Evolutionary conservation across 345 rosid genomes (phyloP).

Genomic region (Mangifera indica): DNA sequence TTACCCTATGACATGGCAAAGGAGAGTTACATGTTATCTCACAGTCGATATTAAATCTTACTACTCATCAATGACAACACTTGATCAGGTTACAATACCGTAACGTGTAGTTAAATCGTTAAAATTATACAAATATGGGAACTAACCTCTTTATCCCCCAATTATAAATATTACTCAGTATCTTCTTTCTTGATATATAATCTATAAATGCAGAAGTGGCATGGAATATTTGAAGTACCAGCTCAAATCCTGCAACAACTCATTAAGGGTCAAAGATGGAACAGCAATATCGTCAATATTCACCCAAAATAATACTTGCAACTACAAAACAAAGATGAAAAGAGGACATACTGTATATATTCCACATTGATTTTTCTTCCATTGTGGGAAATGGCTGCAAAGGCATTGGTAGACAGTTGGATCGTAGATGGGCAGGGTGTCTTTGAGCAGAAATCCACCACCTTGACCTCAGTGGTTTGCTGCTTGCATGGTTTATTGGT

Average conservation of each 20-base stretch:
- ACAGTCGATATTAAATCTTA: background rate
- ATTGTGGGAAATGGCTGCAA: constrained; percentile 20
- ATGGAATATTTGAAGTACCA: background rate
- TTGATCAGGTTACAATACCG: background rate
- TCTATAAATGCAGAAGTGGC: constrained; percentile 7
- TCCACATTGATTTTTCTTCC: constrained; percentile 33
- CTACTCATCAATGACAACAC: background rate
- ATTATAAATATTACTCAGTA: background rate
- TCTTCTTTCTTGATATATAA: background rate
- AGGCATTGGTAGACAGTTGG: constrained; percentile 29
- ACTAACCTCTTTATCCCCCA: background rate
- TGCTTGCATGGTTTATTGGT: constrained; percentile 21
- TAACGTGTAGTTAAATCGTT: background rate
- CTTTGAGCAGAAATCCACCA: constrained; percentile 34
- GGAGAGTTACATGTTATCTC: background rate
- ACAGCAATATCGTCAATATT: background rate
- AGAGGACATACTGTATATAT: constrained; percentile 30
- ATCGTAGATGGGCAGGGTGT: constrained; percentile 36
- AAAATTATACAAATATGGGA: background rate
- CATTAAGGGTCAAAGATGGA: background rate
- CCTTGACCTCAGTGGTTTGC: constrained; percentile 27
- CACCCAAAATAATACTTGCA: background rate
- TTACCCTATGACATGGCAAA: background rate
- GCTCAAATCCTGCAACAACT: constrained; percentile 13
- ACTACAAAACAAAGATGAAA: background rate